phyloP scores from a whole-genome alignment of 192 early-diverging fungal genomes.

The Coemansia sp. region DNA sequence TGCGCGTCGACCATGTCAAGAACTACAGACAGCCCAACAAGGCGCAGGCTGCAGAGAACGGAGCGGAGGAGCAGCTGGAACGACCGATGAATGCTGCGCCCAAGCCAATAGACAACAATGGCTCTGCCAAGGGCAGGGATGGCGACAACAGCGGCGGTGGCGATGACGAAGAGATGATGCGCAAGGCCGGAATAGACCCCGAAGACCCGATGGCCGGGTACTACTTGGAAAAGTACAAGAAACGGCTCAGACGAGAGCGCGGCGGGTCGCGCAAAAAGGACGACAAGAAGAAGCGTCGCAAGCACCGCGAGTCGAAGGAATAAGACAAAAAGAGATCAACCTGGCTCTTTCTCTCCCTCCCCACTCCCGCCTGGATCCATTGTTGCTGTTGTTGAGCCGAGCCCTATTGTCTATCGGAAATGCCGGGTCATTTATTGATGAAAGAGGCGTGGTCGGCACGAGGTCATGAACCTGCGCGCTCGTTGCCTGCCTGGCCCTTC shows the following conservation, averaged over 20 bases:
- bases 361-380: too few relatives aligned
- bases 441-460: too few relatives aligned
- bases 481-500: too few relatives aligned
- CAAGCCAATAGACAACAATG: slow-evolving; percentile 24
- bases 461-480: too few relatives aligned
- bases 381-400: too few relatives aligned
- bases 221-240: slow-evolving; percentile 62
- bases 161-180: slow-evolving; percentile 40
- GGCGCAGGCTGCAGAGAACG: slow-evolving; percentile 54
- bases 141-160: slow-evolving; percentile 2
- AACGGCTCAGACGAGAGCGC: slow-evolving; percentile 45
- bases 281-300: slow-evolving; percentile 15
- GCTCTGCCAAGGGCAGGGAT: not conserved
- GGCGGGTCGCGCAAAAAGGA: slow-evolving; percentile 39
- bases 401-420: too few relatives aligned
- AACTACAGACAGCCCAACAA: slow-evolving; percentile 65
- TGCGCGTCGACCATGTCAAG: slow-evolving; percentile 76
- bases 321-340: too few relatives aligned
- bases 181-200: slow-evolving; percentile 58
- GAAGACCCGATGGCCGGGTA: slow-evolving; percentile 75
- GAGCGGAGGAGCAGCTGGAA: slow-evolving; percentile 22
- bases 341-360: too few relatives aligned
- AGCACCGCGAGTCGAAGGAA: slow-evolving; percentile 6
- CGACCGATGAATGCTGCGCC: slow-evolving; percentile 58
- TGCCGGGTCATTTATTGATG: too few relatives aligned